These are phyloP conservation scores for Datisca glomerata DNA, from an alignment of 306 rosid genomes.

Conservation along the genomic window DNA sequence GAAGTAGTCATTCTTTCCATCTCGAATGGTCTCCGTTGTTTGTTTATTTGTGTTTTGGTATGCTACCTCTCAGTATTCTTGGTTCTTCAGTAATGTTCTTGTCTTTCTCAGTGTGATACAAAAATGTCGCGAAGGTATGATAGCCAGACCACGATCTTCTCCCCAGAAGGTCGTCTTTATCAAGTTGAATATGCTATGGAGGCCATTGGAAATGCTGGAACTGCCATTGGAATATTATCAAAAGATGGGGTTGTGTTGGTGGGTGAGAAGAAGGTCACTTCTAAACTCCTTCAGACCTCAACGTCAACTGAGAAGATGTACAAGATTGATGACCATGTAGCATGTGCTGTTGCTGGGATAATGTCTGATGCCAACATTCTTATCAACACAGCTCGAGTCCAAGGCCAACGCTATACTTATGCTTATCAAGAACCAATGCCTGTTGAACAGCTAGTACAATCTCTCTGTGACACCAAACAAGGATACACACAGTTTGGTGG, in stretches of 20 bases:
- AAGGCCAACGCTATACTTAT: slow-evolving; percentile 22
- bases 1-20: too few relatives aligned
- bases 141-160: slow-evolving; percentile 32
- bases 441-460: slow-evolving; percentile 29
- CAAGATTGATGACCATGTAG: slow-evolving; percentile 25
- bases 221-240: slow-evolving; percentile 27
- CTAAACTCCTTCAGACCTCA: slow-evolving; percentile 27
- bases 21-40: too few relatives aligned
- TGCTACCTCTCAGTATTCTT: too few relatives aligned
- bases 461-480: slow-evolving; percentile 30
- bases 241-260: slow-evolving; percentile 31
- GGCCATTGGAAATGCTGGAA: slow-evolving; percentile 33
- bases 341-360: slow-evolving; percentile 32
- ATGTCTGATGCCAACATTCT: slow-evolving; percentile 36
- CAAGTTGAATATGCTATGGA: slow-evolving; percentile 33
- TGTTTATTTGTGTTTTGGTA: too few relatives aligned
- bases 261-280: slow-evolving; percentile 30
- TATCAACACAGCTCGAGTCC: slow-evolving; percentile 28
- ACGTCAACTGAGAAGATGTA: slow-evolving; percentile 30
- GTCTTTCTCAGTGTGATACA: background rate
- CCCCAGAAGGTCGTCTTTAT: slow-evolving; percentile 32
- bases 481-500: slow-evolving; percentile 34
- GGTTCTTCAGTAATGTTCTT: background rate
- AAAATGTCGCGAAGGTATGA: slow-evolving; percentile 33
- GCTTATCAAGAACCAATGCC: slow-evolving; percentile 32